These are phyloP conservation scores for Monosporascus sp. DNA, from an alignment of 2,329 filamentous ascomycete species.

Conservation along the genomic window DNA sequence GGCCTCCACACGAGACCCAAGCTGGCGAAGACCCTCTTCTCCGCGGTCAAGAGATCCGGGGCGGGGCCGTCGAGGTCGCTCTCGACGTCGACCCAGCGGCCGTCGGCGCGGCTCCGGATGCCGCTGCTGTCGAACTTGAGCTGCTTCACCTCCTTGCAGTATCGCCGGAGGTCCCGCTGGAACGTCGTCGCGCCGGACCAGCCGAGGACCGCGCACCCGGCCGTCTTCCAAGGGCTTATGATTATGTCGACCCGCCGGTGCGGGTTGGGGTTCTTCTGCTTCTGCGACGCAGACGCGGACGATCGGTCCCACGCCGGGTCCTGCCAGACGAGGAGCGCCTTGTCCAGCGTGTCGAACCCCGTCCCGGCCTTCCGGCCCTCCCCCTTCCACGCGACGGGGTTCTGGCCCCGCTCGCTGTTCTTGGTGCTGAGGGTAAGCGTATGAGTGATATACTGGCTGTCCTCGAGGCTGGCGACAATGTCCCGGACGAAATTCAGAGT, in stretches of 20 bases:
- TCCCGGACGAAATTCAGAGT: slow-evolving; percentile 68
- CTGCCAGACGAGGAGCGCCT: slow-evolving; percentile 91
- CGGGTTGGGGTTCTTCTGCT: slow-evolving; percentile 59
- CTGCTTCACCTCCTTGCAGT: slow-evolving; percentile 65
- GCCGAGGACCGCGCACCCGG: slow-evolving; percentile 80
- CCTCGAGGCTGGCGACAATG: slow-evolving; percentile 68
- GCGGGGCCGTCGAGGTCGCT: slow-evolving; percentile 44
- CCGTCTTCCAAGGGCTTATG: slow-evolving; percentile 79
- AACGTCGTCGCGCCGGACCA: slow-evolving; percentile 91
- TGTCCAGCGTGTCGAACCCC: slow-evolving; percentile 86
- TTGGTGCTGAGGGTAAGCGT: slow-evolving; percentile 66
- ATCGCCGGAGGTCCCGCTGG: slow-evolving; percentile 76
- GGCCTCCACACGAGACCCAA: slow-evolving; percentile 64
- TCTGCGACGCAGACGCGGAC: slow-evolving; percentile 23
- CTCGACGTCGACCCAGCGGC: slow-evolving; percentile 64
- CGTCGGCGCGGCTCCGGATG: slow-evolving; percentile 62
- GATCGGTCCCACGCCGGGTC: slow-evolving; percentile 47
- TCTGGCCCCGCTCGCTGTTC: slow-evolving; percentile 69
- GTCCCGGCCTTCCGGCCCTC: slow-evolving; percentile 37
- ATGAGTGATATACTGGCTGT: slow-evolving; percentile 70
- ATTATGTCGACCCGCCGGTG: slow-evolving; percentile 92
- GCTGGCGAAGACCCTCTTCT: slow-evolving; percentile 74
- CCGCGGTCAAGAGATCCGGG: slow-evolving; percentile 66
- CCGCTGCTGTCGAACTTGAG: slow-evolving; percentile 94
- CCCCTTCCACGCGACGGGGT: slow-evolving; percentile 49